These are phyloP conservation scores for Solanum tacnaense DNA, from an alignment of 257 asterid genomes.

Conservation along the genomic window DNA sequence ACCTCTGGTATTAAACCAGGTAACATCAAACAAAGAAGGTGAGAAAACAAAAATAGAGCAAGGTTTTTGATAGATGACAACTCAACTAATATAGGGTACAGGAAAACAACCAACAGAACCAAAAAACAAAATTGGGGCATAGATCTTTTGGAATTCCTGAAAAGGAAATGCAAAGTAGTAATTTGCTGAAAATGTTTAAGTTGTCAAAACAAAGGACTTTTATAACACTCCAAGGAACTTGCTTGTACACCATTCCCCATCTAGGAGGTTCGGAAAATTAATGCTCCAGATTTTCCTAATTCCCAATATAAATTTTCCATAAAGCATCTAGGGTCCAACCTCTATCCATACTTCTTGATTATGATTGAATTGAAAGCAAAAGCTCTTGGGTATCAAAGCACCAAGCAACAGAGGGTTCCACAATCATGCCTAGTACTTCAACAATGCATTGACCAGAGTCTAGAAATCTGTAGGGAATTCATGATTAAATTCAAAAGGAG, in stretches of 20 bases:
- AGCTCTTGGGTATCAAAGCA: background rate
- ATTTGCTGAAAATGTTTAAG: background rate
- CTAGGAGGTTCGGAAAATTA: background rate
- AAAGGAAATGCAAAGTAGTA: background rate
- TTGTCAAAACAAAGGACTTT: background rate
- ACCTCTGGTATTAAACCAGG: background rate
- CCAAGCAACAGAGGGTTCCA: background rate
- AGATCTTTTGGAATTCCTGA: background rate
- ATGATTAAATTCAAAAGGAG: background rate
- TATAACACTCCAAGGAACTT: background rate
- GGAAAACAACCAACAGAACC: background rate
- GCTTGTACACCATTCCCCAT: background rate
- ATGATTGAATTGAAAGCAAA: background rate
- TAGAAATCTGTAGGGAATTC: background rate
- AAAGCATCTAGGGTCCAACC: background rate
- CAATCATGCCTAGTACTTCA: background rate
- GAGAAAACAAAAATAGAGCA: background rate
- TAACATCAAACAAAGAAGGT: background rate
- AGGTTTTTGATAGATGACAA: background rate
- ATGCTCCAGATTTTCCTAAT: background rate
- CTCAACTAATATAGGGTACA: background rate
- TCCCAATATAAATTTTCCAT: background rate
- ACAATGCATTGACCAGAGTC: background rate
- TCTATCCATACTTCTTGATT: background rate
- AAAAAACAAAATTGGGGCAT: background rate